Percentiles rank a stretch among this genome's conserved stretches.
Conservation (phyloP, 2,329 filamentous ascomycete species). For the Xylaria arbuscula region DNA sequence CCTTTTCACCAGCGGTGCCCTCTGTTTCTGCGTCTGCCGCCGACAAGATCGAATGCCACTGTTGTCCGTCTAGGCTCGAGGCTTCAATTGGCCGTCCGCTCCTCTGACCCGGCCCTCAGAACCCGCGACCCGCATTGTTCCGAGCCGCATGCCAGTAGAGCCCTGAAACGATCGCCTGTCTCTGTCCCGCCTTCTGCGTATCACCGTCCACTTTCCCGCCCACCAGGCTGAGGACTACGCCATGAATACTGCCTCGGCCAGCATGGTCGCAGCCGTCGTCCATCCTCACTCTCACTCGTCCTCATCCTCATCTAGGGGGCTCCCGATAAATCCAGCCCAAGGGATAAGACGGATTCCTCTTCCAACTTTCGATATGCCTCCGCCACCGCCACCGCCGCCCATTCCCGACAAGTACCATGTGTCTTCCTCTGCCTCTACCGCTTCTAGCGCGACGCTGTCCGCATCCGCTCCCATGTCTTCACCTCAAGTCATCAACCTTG, state of each 20-base stretch:
- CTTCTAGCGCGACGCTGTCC: slow-evolving; percentile 60
- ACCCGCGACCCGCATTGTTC: slow-evolving; percentile 35
- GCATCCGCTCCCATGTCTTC: slow-evolving; percentile 66
- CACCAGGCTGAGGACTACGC: slow-evolving; percentile 16
- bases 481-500: slow-evolving; percentile 72
- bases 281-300: slow-evolving; percentile 47
- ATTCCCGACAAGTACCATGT: slow-evolving; percentile 61
- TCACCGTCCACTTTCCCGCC: slow-evolving; percentile 20
- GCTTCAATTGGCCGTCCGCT: slow-evolving; percentile 36
- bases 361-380: slow-evolving; percentile 52
- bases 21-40: slow-evolving; percentile 22
- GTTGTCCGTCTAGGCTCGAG: slow-evolving; percentile 30
- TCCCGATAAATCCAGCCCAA: slow-evolving; percentile 46
- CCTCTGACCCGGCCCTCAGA: slow-evolving; percentile 29
- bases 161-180: slow-evolving; percentile 40
- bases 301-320: slow-evolving; percentile 45
- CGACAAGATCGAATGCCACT: slow-evolving; percentile 36
- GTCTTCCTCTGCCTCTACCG: slow-evolving; percentile 10
- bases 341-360: slow-evolving; percentile 47
- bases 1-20: not conserved
- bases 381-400: slow-evolving; percentile 58
- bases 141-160: slow-evolving; percentile 32
- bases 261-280: slow-evolving; percentile 48
- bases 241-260: slow-evolving; percentile 49
- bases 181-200: slow-evolving; percentile 35